A percentile compares a stretch with the other conserved stretches of the same genome.
Evolutionary conservation across 805 yeast genomes (phyloP).

Genomic region (Ogataea trehaloabstinens): DNA sequence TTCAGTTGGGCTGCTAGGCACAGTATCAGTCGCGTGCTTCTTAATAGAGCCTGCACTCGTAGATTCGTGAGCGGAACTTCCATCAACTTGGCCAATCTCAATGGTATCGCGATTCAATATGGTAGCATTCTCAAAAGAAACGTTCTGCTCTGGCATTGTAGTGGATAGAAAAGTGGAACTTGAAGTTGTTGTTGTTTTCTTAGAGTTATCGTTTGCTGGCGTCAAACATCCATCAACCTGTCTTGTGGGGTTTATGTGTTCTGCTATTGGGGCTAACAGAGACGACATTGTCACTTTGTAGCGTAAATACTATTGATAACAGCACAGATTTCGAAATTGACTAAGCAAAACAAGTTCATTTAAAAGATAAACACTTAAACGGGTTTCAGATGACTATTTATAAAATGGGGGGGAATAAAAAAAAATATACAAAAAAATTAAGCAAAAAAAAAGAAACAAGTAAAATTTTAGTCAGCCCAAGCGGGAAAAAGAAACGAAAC

Average conservation of each 20-base stretch:
- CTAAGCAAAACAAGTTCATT: slow-evolving; percentile 1
- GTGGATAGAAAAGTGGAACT: background rate
- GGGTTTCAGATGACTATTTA: slow-evolving; percentile 13
- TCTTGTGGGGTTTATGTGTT: slow-evolving; percentile 14
- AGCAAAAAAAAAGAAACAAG: slow-evolving; percentile 12
- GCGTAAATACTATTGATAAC: background rate
- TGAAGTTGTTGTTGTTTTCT: slow-evolving; percentile 6
- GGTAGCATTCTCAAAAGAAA: slow-evolving; percentile 1
- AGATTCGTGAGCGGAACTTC: background rate
- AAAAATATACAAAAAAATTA: slow-evolving; percentile 11
- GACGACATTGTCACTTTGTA: slow-evolving; percentile 12
- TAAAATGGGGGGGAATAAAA: slow-evolving; percentile 6
- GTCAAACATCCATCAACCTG: slow-evolving; percentile 28
- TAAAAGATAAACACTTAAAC: slow-evolving; percentile 3
- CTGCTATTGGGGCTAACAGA: slow-evolving; percentile 12
- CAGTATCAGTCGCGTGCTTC: slow-evolving; percentile 8
- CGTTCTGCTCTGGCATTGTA: slow-evolving; percentile 1
- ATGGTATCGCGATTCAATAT: background rate
- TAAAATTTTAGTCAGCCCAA: slow-evolving; percentile 1
- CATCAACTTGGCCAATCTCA: background rate
- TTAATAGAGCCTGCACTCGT: slow-evolving; percentile 1
- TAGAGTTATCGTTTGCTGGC: slow-evolving; percentile 17
- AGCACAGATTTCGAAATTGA: background rate
- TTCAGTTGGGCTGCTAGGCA: slow-evolving; percentile 8
- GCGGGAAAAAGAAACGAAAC: slow-evolving; percentile 7